These are phyloP conservation scores for Posidonia australis DNA, from an alignment of 106 monocot genomes.

Conservation along the genomic window DNA sequence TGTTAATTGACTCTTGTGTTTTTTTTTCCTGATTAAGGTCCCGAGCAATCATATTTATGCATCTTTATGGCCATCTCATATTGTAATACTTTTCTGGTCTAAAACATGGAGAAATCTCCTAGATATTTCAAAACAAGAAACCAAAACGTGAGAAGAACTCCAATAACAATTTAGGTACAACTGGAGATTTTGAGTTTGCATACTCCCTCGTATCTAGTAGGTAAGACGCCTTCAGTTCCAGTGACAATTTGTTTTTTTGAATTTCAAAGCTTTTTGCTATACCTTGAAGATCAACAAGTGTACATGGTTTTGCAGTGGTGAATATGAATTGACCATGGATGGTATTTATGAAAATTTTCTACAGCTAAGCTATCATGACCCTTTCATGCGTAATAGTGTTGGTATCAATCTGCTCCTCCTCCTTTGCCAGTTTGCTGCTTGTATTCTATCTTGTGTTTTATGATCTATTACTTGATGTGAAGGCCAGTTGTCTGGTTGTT, in stretches of 20 bases:
- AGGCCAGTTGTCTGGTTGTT: constrained; percentile 65
- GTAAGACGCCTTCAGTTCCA: constrained; percentile 19
- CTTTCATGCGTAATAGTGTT: constrained; percentile 85
- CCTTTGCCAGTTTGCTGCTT: background rate
- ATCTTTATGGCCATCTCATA: too few relatives aligned
- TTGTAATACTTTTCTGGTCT: too few relatives aligned
- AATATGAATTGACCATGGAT: constrained; percentile 95
- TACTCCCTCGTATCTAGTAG: constrained; percentile 74
- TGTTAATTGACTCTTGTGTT: background rate
- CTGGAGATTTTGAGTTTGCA: constrained; percentile 41
- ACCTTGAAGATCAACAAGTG: constrained; percentile 4
- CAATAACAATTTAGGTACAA: constrained; percentile 6
- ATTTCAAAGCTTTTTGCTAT: background rate
- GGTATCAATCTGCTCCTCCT: constrained; percentile 12
- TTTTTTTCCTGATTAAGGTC: background rate
- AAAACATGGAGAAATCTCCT: constrained; percentile 2
- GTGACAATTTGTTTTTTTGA: background rate
- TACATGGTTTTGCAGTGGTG: constrained; percentile 52
- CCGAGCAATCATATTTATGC: too few relatives aligned
- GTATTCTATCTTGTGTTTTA: too few relatives aligned
- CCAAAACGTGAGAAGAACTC: constrained; percentile 42
- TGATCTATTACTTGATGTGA: constrained; percentile 10
- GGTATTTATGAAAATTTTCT: constrained; percentile 96
- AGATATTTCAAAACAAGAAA: constrained; percentile 91
- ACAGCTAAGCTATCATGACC: constrained; percentile 77